phyloP scores from a whole-genome alignment of 2,329 filamentous ascomycete genomes.

The Ilyonectria mors-panacis region DNA sequence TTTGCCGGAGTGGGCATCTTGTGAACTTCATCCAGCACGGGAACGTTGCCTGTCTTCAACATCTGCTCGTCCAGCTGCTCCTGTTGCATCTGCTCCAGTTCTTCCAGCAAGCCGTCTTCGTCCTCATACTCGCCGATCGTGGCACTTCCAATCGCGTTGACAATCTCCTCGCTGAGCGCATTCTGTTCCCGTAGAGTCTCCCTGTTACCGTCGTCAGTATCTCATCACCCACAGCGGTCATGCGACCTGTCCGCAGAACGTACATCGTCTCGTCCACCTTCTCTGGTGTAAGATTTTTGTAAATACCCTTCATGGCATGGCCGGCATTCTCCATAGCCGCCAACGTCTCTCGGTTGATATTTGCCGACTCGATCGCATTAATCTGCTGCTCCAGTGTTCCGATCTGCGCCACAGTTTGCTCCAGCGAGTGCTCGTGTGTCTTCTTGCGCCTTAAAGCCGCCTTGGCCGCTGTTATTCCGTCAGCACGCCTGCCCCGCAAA shows the following conservation, averaged over 20 bases:
- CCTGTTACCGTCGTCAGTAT: slow-evolving; percentile 68
- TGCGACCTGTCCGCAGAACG: slow-evolving; percentile 53
- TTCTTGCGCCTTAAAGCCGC: slow-evolving; percentile 95
- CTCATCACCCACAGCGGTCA: background rate
- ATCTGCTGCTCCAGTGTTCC: slow-evolving; percentile 95
- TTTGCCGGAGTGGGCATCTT: slow-evolving; percentile 82
- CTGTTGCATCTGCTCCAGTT: slow-evolving; percentile 90
- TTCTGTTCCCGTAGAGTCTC: slow-evolving; percentile 93
- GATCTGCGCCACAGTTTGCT: slow-evolving; percentile 92
- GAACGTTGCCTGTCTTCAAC: slow-evolving; percentile 88
- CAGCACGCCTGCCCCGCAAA: slow-evolving; percentile 42
- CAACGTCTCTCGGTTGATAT: slow-evolving; percentile 98
- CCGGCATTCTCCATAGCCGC: slow-evolving; percentile 94
- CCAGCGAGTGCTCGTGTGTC: slow-evolving; percentile 89
- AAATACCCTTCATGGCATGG: slow-evolving; percentile 92
- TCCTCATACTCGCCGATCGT: slow-evolving; percentile 80
- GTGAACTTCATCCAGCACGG: slow-evolving; percentile 83
- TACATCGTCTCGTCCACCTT: slow-evolving; percentile 97
- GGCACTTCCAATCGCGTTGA: slow-evolving; percentile 83
- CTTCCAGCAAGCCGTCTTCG: slow-evolving; percentile 87
- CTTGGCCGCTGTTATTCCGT: slow-evolving; percentile 79
- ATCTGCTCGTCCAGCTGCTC: slow-evolving; percentile 95
- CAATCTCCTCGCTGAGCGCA: slow-evolving; percentile 93
- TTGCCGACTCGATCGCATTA: slow-evolving; percentile 96
- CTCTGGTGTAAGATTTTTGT: slow-evolving; percentile 90